A percentile compares a stretch with the other conserved stretches of the same genome.
Conservation (phyloP, 2,329 filamentous ascomycete genomes). For the Helicocarpus griseus region DNA sequence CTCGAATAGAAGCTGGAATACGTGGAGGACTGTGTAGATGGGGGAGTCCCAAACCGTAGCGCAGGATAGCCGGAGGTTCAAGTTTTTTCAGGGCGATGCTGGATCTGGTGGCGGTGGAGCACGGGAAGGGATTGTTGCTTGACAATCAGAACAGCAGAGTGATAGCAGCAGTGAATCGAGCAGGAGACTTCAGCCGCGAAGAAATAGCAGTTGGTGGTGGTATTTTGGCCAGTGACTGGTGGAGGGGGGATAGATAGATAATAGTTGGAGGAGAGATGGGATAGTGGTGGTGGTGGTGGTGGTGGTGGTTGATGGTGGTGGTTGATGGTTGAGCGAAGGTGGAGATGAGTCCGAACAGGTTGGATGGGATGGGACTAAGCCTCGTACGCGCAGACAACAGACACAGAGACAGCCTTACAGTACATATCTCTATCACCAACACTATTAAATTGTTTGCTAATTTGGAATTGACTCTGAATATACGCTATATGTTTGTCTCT, state of each 20-base stretch:
- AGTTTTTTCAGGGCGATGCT: background rate
- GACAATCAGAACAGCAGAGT: background rate
- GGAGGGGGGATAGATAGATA: background rate
- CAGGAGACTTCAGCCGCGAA: background rate
- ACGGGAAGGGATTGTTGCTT: conserved; percentile 3
- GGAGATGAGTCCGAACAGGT: background rate
- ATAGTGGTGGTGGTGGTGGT: background rate
- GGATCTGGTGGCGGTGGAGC: conserved; percentile 1
- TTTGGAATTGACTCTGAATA: too few relatives aligned
- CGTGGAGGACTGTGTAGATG: background rate
- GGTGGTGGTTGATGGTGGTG: background rate
- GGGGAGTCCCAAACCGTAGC: background rate
- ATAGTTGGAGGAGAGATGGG: background rate
- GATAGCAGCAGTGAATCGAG: background rate
- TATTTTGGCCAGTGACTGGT: background rate
- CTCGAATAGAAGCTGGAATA: background rate
- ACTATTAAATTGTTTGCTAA: too few relatives aligned
- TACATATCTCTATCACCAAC: background rate
- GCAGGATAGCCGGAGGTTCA: background rate
- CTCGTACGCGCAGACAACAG: too few relatives aligned
- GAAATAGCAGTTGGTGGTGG: background rate
- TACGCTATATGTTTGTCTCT: background rate
- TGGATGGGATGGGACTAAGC: background rate
- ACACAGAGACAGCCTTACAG: background rate
- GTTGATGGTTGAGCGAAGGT: background rate